Evolutionary conservation across 164 flowering plant species (phyloP), one percentile per base, ranked within the genome.

Genomic region (Taxillus chinensis): DNA sequence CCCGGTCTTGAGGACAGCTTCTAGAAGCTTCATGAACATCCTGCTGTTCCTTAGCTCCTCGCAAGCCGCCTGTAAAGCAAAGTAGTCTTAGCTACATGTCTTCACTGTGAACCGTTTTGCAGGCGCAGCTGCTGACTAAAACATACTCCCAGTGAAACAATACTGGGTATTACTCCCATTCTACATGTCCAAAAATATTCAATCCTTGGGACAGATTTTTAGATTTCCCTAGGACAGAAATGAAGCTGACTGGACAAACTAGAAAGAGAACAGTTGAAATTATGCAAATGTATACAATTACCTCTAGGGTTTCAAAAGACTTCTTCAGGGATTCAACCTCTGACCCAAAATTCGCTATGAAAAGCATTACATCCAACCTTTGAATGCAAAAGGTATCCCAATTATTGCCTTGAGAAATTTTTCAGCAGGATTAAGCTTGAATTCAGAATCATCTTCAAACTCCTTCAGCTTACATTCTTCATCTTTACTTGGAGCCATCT

Each of bases 1-100:
- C 15, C 71, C 71, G 5, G 71, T 63, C 56, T 68, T 68, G 58
- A 68, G 71, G 45, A 68, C 71, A 15, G 71, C 71, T 62, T 68
- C 71, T 5, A 68, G 63, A 7, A 68, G 71, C 57, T 63, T 68
- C 41, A 63, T n/a, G 49, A 67, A 67, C 39, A 62, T 58, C 14
- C 65, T 41, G 65, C 65, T 67, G 13, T 61, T 61, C 58, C 65
- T 67, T 3, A 67, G 65, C 17, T 61, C 59, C 7, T 62, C 45
- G 49, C 70, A 54, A 8, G 70, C 70, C 15, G 39, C 65, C 70
- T 67, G 59, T 4, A 55, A 27, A 55, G 17, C 14, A 27, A 27
- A 27, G 27, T 27, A 27, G 27, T 27, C 27, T 27, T 27, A 27
- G 27, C 27, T 27, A 27, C 27, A 27, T 27, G 27, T 27, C 27